Conservation (phyloP, 768 basidiomycete species). For the Rhizopogon roseolus region DNA sequence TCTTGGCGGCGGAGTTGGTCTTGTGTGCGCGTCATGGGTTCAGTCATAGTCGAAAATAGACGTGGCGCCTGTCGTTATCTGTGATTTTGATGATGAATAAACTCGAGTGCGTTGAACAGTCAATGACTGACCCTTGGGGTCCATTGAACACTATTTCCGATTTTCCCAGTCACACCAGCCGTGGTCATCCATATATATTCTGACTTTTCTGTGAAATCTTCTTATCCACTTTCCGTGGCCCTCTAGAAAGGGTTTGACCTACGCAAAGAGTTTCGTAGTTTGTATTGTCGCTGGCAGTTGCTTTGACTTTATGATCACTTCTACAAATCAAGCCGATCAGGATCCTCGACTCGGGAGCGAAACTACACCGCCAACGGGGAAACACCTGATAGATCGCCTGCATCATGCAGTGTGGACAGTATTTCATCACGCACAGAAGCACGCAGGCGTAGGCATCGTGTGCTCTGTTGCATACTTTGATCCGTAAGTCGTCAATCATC, state of each 20-base stretch:
- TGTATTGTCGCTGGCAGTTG: not conserved
- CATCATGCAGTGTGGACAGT: slow-evolving; percentile 24
- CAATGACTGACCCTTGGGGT: not conserved
- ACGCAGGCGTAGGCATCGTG: slow-evolving; percentile 80
- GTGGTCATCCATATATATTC: not conserved
- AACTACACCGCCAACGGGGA: not conserved
- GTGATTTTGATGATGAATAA: not conserved
- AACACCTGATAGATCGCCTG: slow-evolving; percentile 16
- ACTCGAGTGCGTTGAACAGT: not conserved
- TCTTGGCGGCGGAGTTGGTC: not conserved
- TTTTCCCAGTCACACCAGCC: not conserved
- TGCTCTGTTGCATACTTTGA: slow-evolving; percentile 89
- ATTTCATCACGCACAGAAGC: slow-evolving; percentile 52
- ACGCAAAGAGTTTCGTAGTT: too few species aligned
- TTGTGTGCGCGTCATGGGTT: not conserved
- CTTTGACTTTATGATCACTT: not conserved
- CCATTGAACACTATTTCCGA: not conserved
- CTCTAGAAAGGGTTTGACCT: not conserved
- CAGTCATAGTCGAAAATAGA: not conserved
- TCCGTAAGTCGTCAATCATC: slow-evolving; percentile 49
- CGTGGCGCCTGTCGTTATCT: too few species aligned
- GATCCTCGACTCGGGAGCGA: not conserved
- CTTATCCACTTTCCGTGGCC: not conserved
- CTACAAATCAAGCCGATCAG: not conserved
- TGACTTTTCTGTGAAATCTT: not conserved